Conservation (phyloP, 2,329 filamentous ascomycete species). For the Ophiocordyceps robertsii region DNA sequence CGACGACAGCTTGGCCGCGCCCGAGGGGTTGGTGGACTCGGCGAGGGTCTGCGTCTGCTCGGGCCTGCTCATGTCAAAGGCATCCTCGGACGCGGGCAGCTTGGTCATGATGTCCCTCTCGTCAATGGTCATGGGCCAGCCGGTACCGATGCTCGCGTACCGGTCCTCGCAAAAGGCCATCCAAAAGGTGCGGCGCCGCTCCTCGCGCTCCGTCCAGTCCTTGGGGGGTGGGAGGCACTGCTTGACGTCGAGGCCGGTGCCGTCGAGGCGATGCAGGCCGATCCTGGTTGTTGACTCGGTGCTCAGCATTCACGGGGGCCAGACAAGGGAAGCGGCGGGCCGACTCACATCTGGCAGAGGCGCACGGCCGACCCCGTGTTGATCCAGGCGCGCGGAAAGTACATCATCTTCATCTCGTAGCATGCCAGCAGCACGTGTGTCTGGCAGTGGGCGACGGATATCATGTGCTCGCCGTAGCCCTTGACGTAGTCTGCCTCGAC, state of each 20-base stretch:
- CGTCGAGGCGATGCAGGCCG: slow-evolving; percentile 78
- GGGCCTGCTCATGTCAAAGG: slow-evolving; percentile 67
- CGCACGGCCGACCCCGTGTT: slow-evolving; percentile 74
- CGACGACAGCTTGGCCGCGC: slow-evolving; percentile 60
- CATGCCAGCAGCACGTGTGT: slow-evolving; percentile 65
- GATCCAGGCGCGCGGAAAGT: slow-evolving; percentile 91
- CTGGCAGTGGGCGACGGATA: slow-evolving; percentile 77
- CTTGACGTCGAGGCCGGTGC: slow-evolving; percentile 74
- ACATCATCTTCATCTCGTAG: slow-evolving; percentile 97
- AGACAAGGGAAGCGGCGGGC: slow-evolving; percentile 9
- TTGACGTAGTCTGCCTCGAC: slow-evolving; percentile 81
- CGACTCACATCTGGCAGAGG: slow-evolving; percentile 60
- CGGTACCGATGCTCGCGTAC: slow-evolving; percentile 90
- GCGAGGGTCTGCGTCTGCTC: slow-evolving; percentile 57
- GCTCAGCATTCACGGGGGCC: neutral
- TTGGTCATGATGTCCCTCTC: slow-evolving; percentile 84
- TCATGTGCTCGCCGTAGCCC: slow-evolving; percentile 79
- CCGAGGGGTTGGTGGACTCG: slow-evolving; percentile 56
- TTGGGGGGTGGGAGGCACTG: slow-evolving; percentile 74
- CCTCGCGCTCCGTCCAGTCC: slow-evolving; percentile 91
- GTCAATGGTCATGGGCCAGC: slow-evolving; percentile 91
- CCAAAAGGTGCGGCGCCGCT: slow-evolving; percentile 88
- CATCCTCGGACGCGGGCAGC: slow-evolving; percentile 71
- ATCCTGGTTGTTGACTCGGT: slow-evolving; percentile 50
- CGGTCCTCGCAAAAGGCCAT: slow-evolving; percentile 82